These are phyloP conservation scores for Boletus pseudo-olivaceus DNA, from an alignment of 768 basidiomycete species.

Conservation along the genomic window DNA sequence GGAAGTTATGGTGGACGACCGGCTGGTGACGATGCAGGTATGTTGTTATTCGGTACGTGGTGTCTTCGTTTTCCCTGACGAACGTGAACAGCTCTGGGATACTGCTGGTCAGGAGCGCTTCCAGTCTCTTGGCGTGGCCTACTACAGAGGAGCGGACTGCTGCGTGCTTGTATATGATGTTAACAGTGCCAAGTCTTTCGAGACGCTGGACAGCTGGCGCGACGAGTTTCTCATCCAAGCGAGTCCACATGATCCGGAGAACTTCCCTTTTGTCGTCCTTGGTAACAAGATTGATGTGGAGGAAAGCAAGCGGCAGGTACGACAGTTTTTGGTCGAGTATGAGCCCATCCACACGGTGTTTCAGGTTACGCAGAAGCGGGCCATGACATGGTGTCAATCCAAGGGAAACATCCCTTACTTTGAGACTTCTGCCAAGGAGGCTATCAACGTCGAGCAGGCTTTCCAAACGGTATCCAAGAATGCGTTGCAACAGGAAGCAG, in stretches of 20 bases:
- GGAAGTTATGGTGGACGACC: slow-evolving; percentile 98
- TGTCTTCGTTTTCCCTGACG: slow-evolving; percentile 1
- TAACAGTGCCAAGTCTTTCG: slow-evolving; percentile 97
- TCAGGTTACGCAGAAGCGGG: slow-evolving; percentile 97
- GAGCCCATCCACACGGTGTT: background rate
- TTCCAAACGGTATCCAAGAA: slow-evolving; percentile 99
- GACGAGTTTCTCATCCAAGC: slow-evolving; percentile 99
- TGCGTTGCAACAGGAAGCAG: slow-evolving; percentile 94
- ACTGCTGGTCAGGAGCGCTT: slow-evolving; percentile 99
- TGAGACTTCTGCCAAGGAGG: slow-evolving; percentile 99
- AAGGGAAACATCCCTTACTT: slow-evolving; percentile 99
- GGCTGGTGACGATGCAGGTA: slow-evolving; percentile 98
- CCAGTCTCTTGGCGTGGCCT: slow-evolving; percentile 97
- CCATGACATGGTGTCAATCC: slow-evolving; percentile 99
- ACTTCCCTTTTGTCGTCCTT: slow-evolving; percentile 98
- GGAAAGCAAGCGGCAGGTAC: slow-evolving; percentile 94
- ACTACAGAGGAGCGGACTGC: slow-evolving; percentile 98
- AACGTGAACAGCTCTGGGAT: slow-evolving; percentile 84
- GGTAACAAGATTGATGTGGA: slow-evolving; percentile 99
- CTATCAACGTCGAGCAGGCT: slow-evolving; percentile 99
- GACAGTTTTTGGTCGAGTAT: slow-evolving; percentile 13
- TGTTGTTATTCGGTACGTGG: slow-evolving; percentile 14
- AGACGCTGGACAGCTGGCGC: slow-evolving; percentile 98
- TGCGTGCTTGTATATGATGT: slow-evolving; percentile 99
- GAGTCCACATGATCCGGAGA: slow-evolving; percentile 97